A percentile compares a stretch with the other conserved stretches of the same genome.
Evolutionary conservation across 352 stramenopile species (phyloP).

Genomic region (Globisporangium emineosum): DNA sequence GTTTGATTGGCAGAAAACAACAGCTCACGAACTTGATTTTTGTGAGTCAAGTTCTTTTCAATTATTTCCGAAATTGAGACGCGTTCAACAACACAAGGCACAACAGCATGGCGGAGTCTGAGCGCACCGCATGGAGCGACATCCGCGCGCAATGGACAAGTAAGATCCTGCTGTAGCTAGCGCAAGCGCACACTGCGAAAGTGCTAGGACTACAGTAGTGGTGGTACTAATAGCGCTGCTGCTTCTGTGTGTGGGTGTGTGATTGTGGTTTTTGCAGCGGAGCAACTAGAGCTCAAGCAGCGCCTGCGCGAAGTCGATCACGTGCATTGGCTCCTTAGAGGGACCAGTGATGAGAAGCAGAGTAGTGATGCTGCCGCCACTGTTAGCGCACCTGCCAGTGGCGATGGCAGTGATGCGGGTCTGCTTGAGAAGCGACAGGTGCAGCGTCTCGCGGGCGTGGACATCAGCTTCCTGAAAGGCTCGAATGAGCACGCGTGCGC

Average conservation of each 20-base stretch:
- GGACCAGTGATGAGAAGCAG: not conserved
- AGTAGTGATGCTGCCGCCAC: not conserved
- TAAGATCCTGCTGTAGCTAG: not conserved
- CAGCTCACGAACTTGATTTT: too few species aligned
- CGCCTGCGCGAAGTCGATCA: conserved; percentile 41
- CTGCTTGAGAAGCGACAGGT: conserved; percentile 18
- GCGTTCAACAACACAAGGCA: not conserved
- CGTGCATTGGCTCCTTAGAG: conserved; percentile 37
- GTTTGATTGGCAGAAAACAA: too few species aligned
- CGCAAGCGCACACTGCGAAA: not conserved
- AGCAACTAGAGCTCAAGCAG: conserved; percentile 62
- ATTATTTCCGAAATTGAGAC: not conserved
- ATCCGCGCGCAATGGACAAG: conserved; percentile 17
- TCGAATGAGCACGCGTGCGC: conserved; percentile 80
- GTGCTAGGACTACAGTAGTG: too few species aligned
- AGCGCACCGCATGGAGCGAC: not conserved
- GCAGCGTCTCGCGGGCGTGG: conserved; percentile 60
- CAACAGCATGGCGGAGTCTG: not conserved
- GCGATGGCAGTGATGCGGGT: not conserved
- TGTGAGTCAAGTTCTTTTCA: too few species aligned
- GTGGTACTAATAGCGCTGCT: not conserved
- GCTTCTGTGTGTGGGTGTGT: too few species aligned
- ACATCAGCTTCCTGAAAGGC: conserved; percentile 83
- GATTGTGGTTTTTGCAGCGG: conserved; percentile 20
- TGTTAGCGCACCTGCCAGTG: not conserved